These are phyloP conservation scores for Pulveroboletus sp. DNA, from an alignment of 768 basidiomycete species.

Conservation along the genomic window DNA sequence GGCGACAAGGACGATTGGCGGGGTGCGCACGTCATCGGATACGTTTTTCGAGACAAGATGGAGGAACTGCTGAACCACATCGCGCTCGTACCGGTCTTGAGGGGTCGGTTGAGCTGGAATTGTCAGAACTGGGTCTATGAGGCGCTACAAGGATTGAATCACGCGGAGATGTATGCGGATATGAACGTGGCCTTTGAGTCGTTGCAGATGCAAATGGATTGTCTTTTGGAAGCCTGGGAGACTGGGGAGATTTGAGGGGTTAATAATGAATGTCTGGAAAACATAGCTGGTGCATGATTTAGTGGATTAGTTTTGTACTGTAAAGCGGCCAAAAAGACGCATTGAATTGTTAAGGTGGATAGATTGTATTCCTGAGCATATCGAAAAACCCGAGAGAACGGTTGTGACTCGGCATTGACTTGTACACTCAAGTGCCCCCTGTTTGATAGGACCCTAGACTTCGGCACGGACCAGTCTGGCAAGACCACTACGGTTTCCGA, in stretches of 20 bases:
- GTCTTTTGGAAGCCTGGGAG: constrained; percentile 30
- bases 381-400: no score
- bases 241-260: constrained; percentile 19
- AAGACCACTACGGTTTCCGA: no score
- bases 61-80: constrained; percentile 10
- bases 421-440: no score
- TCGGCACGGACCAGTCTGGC: no score
- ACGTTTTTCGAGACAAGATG: constrained; percentile 10
- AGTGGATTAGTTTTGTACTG: no score
- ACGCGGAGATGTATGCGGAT: constrained; percentile 13
- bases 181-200: constrained; percentile 8
- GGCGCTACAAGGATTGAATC: constrained; percentile 10
- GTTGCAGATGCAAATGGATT: constrained; percentile 25
- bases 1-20: constrained; percentile 19
- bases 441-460: no score
- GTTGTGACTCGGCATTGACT: no score
- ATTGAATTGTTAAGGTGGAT: no score
- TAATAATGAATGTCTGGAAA: no score
- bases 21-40: constrained; percentile 20
- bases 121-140: constrained; percentile 30
- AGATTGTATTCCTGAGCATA: no score
- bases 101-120: constrained; percentile 21
- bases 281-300: no score
- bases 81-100: constrained; percentile 16
- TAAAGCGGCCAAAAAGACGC: no score